Percentiles rank a stretch among this genome's conserved stretches.
These are phyloP conservation scores for Carex cristatella DNA, from an alignment of 176 grass and related monocot genomes.

Conservation along the genomic window DNA sequence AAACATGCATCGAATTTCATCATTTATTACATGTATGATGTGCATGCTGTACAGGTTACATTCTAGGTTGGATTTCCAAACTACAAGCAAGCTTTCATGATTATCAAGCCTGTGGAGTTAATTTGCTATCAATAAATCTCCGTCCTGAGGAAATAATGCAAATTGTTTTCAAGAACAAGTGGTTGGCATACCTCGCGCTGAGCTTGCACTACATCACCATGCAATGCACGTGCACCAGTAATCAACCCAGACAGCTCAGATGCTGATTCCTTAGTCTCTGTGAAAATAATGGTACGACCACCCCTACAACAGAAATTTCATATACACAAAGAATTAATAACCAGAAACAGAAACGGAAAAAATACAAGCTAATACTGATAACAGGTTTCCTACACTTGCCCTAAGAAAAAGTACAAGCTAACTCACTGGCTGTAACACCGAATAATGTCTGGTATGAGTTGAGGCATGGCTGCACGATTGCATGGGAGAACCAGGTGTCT, in stretches of 20 bases:
- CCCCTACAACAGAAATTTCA: conserved; percentile 42
- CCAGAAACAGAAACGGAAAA: background rate
- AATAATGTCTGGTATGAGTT: conserved; percentile 93
- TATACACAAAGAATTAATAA: background rate
- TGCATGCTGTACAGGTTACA: background rate
- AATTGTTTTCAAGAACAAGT: background rate
- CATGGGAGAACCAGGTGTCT: conserved; percentile 96
- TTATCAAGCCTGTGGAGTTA: background rate
- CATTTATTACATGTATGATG: background rate
- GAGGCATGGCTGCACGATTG: conserved; percentile 59
- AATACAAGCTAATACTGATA: background rate
- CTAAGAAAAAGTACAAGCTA: background rate
- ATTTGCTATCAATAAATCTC: background rate
- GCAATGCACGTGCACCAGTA: conserved; percentile 73
- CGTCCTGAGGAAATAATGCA: background rate
- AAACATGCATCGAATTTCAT: background rate
- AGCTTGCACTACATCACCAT: conserved; percentile 84
- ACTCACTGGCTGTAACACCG: conserved; percentile 87
- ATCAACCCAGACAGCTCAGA: conserved; percentile 75
- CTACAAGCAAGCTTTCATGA: background rate
- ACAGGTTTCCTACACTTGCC: background rate
- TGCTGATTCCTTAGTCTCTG: conserved; percentile 78
- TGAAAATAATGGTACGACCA: conserved; percentile 90
- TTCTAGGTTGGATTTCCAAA: background rate
- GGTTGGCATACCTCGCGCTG: conserved; percentile 78